Conservation (phyloP, 176 grass and related monocot genomes). For the Cenchrus fungigraminus region DNA sequence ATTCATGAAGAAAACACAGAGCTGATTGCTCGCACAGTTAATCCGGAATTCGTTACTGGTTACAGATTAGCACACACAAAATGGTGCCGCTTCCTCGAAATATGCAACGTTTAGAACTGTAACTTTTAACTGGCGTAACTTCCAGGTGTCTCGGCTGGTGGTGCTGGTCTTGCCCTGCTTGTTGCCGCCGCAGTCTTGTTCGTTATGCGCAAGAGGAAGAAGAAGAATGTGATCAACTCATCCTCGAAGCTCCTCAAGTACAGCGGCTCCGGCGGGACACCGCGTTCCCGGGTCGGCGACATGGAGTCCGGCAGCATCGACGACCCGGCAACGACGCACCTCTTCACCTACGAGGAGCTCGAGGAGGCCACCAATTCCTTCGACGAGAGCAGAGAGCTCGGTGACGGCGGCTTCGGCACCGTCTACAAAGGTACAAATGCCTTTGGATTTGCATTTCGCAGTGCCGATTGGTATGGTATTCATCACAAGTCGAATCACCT, state of each 20-base stretch:
- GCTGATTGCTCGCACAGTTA: neutral
- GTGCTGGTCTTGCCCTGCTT: neutral
- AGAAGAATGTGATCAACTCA: constrained; percentile 41
- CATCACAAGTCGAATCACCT: neutral
- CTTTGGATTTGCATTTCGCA: neutral
- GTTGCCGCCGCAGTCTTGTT: neutral
- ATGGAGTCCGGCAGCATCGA: constrained; percentile 51
- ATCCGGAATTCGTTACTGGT: neutral
- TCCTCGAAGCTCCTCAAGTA: constrained; percentile 67
- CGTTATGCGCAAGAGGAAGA: constrained; percentile 43
- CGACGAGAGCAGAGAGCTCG: constrained; percentile 64
- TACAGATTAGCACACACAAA: neutral
- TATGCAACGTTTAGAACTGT: neutral
- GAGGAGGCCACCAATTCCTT: constrained; percentile 76
- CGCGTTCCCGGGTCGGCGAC: constrained; percentile 45
- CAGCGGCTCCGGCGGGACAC: constrained; percentile 46
- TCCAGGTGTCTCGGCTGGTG: constrained; percentile 17
- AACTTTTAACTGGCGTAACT: neutral
- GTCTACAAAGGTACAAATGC: constrained; percentile 83
- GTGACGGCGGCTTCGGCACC: constrained; percentile 88
- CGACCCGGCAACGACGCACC: constrained; percentile 49
- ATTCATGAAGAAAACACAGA: neutral
- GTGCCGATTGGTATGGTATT: neutral
- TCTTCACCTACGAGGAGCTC: constrained; percentile 86
- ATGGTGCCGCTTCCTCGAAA: neutral